Evolutionary conservation across 768 basidiomycete genomes (phyloP), one percentile per base, ranked within the genome.

Genomic region (Auriscalpium microsporum): DNA sequence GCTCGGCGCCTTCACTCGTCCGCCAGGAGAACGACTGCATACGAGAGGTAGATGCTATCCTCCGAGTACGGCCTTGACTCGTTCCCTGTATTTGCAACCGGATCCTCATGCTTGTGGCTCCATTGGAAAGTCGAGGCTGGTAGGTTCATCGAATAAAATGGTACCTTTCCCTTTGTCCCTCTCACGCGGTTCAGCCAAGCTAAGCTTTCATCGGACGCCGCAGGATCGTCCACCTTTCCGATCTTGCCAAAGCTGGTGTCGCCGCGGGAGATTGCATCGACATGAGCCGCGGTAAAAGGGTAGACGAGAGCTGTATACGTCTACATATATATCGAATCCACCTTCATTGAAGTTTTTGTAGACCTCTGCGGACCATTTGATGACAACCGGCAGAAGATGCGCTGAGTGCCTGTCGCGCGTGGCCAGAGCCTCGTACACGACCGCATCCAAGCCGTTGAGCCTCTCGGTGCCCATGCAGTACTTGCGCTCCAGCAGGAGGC

Each of bases 401-500:
- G 65, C 58, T 17, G 33, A n/a, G 23, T 52, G 55, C 19, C 61
- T 57, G 42, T 56, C 48, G 37, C 51, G 45, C n/a, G 48, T 36
- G 23, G 49, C 48, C 23, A 59, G 59, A 1, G 54, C 49, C 23
- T 53, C 58, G 6, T 59, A 47, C 3, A 70, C 42, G 38, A 61
- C 45, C 8, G 58, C 57, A 49, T 69, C 67, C 38, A 63, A 57
- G 0, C 66, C 69, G 50, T 53, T 65, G 49, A 68, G 53, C 28
- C 61, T 54, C 3, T 52, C 50, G 7, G 66, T 64, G 3, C 66
- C 64, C 46, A 64, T 48, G 34, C 56, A 64, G 56, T 71, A 69
- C 45, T 62, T 56, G 58, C 60, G 67, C 19, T 65, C 57, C n/a
- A 68, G 56, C 13, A 69, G 50, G 35, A 70, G 52, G 16, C 69